A percentile compares a stretch with the other conserved stretches of the same genome.
Conservation (phyloP, 495 filamentous ascomycete species). For the Stereocaulon alpinum region DNA sequence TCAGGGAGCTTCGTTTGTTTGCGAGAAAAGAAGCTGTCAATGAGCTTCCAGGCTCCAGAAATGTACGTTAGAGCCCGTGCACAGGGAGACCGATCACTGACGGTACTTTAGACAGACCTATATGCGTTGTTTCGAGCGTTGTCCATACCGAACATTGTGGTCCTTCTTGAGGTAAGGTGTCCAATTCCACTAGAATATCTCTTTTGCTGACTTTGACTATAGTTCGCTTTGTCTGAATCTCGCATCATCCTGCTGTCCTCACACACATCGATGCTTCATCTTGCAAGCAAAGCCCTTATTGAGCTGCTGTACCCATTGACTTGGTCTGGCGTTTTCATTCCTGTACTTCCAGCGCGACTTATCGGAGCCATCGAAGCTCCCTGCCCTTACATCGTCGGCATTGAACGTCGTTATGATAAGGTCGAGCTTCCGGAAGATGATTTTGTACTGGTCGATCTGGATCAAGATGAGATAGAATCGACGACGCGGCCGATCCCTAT, state of each 20-base stretch:
- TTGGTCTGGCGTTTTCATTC: constrained; percentile 90
- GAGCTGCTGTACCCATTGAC: constrained; percentile 82
- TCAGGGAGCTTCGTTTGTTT: constrained; percentile 84
- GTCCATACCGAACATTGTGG: constrained; percentile 81
- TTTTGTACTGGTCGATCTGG: constrained; percentile 88
- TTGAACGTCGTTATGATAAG: constrained; percentile 87
- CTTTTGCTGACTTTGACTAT: constrained; percentile 11
- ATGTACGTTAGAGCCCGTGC: constrained; percentile 30
- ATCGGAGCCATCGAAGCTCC: constrained; percentile 87
- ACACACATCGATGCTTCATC: constrained; percentile 90
- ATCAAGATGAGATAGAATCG: constrained; percentile 78
- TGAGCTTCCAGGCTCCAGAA: constrained; percentile 86
- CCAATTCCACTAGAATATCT: not conserved
- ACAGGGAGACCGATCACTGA: constrained; percentile 20
- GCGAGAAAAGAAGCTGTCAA: constrained; percentile 88
- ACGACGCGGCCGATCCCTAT: constrained; percentile 61
- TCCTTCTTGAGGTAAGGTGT: constrained; percentile 60
- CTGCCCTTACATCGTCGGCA: constrained; percentile 92
- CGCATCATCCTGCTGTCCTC: constrained; percentile 94
- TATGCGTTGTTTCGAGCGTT: constrained; percentile 87
- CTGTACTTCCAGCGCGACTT: constrained; percentile 76
- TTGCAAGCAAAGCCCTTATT: constrained; percentile 72
- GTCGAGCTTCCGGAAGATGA: constrained; percentile 92
- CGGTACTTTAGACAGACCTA: constrained; percentile 55
- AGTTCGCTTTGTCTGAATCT: constrained; percentile 81